phyloP scores from a whole-genome alignment of 106 monocot genomes.

The Acorus calamus region DNA sequence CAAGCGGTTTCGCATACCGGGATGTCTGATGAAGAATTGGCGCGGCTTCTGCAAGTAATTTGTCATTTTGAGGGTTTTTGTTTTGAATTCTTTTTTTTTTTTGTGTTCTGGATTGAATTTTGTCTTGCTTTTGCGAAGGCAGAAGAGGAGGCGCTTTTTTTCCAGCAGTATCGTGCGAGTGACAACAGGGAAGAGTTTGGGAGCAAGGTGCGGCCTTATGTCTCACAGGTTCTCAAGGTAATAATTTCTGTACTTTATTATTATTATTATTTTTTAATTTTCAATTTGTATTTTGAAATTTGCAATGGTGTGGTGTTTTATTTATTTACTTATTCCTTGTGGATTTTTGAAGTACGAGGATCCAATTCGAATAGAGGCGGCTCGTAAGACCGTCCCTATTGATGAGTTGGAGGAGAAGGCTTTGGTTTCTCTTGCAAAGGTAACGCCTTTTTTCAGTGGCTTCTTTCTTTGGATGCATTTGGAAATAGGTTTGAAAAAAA shows the following conservation, averaged over 20 bases:
- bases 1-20: conserved; percentile 1
- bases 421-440: conserved; percentile 76
- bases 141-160: conserved; percentile 74
- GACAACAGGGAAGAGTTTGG: conserved; percentile 41
- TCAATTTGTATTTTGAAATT: background rate
- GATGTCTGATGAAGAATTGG: conserved; percentile 73
- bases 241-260: background rate
- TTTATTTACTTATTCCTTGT: background rate
- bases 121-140: conserved; percentile 25
- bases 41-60: conserved; percentile 66
- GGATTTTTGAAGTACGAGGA: conserved; percentile 64
- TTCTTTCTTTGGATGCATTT: background rate
- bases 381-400: conserved; percentile 60
- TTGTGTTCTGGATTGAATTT: background rate
- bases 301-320: background rate
- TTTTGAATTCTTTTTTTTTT: background rate
- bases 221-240: conserved; percentile 61
- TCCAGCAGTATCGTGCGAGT: conserved; percentile 33
- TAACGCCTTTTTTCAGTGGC: background rate
- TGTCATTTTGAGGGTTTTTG: background rate
- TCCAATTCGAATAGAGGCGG: conserved; percentile 56
- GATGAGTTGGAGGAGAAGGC: conserved; percentile 83
- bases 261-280: too few species aligned
- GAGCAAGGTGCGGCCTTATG: conserved; percentile 34
- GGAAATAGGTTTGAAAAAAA: too few species aligned